These are phyloP conservation scores for Polychytrium aggregatum DNA, from an alignment of 192 early-diverging fungal genomes.

Conservation along the genomic window DNA sequence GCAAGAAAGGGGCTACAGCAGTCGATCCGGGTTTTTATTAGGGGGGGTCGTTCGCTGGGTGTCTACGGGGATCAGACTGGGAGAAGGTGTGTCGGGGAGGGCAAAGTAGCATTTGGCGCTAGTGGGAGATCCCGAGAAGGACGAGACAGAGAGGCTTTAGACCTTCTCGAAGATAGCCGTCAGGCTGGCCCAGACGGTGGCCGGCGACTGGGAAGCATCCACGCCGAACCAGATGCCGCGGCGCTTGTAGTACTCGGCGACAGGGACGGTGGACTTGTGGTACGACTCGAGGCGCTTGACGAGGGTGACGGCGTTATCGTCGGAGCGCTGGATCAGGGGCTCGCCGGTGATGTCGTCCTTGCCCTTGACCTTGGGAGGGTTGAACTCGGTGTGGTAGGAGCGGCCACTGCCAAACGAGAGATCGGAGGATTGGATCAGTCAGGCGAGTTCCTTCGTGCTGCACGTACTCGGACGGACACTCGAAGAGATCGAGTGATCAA, in stretches of 20 bases:
- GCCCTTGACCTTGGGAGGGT: constrained; percentile 82
- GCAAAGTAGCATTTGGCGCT: too few relatives aligned
- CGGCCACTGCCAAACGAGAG: constrained; percentile 48
- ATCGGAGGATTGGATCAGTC: too few relatives aligned
- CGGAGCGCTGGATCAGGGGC: constrained; percentile 91
- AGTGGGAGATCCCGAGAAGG: too few relatives aligned
- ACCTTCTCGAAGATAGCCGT: constrained; percentile 73
- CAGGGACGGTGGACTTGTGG: constrained; percentile 48
- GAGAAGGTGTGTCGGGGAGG: too few relatives aligned
- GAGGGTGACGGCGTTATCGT: constrained; percentile 92
- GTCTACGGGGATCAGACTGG: too few relatives aligned
- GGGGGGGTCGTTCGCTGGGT: too few relatives aligned
- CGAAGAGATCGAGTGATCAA: too few relatives aligned
- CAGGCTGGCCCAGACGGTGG: constrained; percentile 80
- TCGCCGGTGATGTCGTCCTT: constrained; percentile 96
- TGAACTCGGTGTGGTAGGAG: constrained; percentile 94
- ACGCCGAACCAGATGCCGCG: constrained; percentile 86
- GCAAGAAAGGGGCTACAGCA: too few relatives aligned
- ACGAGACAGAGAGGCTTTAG: too few relatives aligned
- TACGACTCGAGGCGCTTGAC: constrained; percentile 78
- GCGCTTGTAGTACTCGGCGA: constrained; percentile 78
- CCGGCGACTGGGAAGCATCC: constrained; percentile 84
- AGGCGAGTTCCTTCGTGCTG: too few relatives aligned
- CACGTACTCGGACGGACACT: too few relatives aligned
- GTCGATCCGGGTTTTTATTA: too few relatives aligned